Evolutionary conservation across 2,329 filamentous ascomycete genomes (phyloP), one percentile per base, ranked within the genome.

Genomic region (Fusarium sp.): DNA sequence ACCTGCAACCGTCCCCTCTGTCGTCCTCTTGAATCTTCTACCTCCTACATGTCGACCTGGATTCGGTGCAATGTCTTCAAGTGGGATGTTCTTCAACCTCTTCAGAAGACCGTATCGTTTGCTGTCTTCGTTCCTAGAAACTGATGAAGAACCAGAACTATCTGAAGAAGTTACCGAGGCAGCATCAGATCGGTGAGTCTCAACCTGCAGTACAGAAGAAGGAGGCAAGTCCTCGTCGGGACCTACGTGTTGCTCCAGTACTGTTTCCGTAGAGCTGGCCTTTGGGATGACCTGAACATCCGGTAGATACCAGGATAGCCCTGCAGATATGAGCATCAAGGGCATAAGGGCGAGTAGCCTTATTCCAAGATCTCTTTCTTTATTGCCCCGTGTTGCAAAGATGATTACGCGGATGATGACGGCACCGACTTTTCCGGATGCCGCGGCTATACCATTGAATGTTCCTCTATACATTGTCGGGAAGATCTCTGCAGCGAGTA

Each of bases 241-340:
- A 11, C 38, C 5, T 2, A 10, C 15, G 11, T 21, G 19, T 5
- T 54, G n/a, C 6, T 43, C 19, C 3, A 8, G 19, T 13, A 42
- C 39, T 5, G 13, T 31, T 5, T 52, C 49, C 2, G 3, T 15
- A 39, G 49, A 11, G 2, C 21, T 21, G 8, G 55, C 19, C 9
- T 45, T 45, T n/a, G 49, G 22, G 3, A 26, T 3, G 3, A 44
- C 21, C 13, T 58, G 56, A 15, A 54, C 49, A 15, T 58, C 39
- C 2, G 49, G 56, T 15, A 58, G 40, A 17, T 54, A 55, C 56
- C 56, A 58, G 10, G 55, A 58, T 9, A 58, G 13, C 31, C 47
- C 54, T 0, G 55, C 55, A 2, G 47, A 54, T 13, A 43, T 3
- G 11, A 45, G 39, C 49, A 33, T 58, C 24, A 58, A n/a, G 17